Evolutionary conservation across 148 eudicot species (phyloP).

Genomic region (Persicaria tinctoria): DNA sequence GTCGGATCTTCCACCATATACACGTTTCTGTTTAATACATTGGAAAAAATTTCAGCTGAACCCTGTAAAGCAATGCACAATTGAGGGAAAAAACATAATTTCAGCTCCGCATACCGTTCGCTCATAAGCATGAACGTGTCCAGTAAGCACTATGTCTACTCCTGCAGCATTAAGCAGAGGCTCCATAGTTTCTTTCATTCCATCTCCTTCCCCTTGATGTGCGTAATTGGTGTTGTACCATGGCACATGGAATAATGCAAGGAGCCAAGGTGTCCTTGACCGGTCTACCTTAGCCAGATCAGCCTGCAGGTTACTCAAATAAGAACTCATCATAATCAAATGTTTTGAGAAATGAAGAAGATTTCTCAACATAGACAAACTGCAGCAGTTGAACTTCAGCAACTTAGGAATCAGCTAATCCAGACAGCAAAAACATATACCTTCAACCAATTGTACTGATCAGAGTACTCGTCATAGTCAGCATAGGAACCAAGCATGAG

Average conservation of each 20-base stretch:
- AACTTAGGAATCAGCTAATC: background rate
- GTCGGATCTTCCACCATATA: constrained; percentile 50
- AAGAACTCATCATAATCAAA: too few species aligned
- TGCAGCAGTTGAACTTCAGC: background rate
- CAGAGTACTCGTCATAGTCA: constrained; percentile 69
- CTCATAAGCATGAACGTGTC: constrained; percentile 98
- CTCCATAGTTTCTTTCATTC: constrained; percentile 86
- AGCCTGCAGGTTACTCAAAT: constrained; percentile 34
- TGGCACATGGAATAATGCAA: constrained; percentile 81
- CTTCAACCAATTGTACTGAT: constrained; percentile 89
- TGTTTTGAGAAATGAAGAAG: too few species aligned
- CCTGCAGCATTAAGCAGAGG: constrained; percentile 89
- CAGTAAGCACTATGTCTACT: constrained; percentile 76
- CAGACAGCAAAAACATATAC: constrained; percentile 22
- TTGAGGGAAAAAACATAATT: background rate
- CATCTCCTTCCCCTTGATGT: constrained; percentile 94
- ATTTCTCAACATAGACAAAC: background rate
- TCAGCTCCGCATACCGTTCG: constrained; percentile 55
- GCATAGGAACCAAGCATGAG: constrained; percentile 96
- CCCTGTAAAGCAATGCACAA: background rate
- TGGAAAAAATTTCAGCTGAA: background rate
- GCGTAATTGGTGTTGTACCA: constrained; percentile 95
- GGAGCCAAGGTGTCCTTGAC: constrained; percentile 79
- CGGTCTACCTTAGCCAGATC: constrained; percentile 87
- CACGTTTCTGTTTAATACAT: constrained; percentile 49